Evolutionary conservation across 805 yeast species (phyloP).

Genomic region (Nakazawaea wyomingensis): DNA sequence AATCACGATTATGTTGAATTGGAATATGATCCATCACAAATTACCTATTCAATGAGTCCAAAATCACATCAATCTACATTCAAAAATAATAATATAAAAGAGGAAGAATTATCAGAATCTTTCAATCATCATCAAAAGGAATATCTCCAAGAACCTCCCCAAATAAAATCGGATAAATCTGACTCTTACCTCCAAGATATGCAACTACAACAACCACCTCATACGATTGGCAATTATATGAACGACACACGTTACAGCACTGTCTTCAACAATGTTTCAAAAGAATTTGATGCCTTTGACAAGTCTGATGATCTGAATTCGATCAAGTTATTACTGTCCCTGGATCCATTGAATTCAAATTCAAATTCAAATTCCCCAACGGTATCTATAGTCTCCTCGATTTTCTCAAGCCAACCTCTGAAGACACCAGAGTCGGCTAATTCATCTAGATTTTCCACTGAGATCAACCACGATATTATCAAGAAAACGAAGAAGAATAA

Average conservation of each 20-base stretch:
- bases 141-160: no score
- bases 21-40: slow-evolving; percentile 3
- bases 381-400: background rate
- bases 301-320: background rate
- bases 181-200: no score
- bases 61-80: background rate
- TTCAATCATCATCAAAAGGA: no score
- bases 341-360: background rate
- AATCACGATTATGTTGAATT: background rate
- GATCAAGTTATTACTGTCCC: background rate
- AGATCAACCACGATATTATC: background rate
- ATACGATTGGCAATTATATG: background rate
- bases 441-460: background rate
- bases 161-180: no score
- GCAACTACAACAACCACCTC: no score
- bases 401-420: background rate
- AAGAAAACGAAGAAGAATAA: no score
- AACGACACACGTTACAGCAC: slow-evolving; percentile 3
- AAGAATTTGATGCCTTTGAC: slow-evolving; percentile 1
- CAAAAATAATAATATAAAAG: background rate
- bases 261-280: slow-evolving; percentile 2
- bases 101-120: no score
- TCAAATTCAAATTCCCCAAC: background rate
- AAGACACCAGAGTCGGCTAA: background rate
- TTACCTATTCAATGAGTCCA: background rate